These are phyloP conservation scores for Schwanniomyces etchellsii DNA, from an alignment of 1,139 yeast species.

Conservation along the genomic window DNA sequence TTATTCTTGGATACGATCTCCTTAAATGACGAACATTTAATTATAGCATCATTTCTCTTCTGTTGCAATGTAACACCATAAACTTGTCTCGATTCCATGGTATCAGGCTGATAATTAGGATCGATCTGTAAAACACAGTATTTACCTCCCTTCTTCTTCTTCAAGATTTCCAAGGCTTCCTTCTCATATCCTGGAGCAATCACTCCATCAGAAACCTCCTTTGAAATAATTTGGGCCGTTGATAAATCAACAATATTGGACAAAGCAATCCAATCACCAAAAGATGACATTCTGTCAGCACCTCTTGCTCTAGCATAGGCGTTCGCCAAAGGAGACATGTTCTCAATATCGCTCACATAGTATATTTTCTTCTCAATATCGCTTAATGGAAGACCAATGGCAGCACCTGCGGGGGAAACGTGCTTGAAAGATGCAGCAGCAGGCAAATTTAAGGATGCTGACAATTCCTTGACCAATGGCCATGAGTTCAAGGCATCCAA, in stretches of 20 bases:
- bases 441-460: conserved; percentile 89
- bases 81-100: conserved; percentile 86
- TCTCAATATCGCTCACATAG: conserved; percentile 91
- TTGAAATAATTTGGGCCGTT: conserved; percentile 94
- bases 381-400: conserved; percentile 88
- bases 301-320: conserved; percentile 99
- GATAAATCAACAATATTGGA: conserved; percentile 94
- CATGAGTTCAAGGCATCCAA: conserved; percentile 96
- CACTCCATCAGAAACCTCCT: conserved; percentile 97
- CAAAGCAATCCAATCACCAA: conserved; percentile 96
- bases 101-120: conserved; percentile 84
- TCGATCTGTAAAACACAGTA: conserved; percentile 95
- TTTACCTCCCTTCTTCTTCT: conserved; percentile 94
- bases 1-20: conserved; percentile 89
- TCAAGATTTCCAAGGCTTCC: conserved; percentile 83
- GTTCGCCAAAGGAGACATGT: conserved; percentile 91
- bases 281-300: conserved; percentile 98
- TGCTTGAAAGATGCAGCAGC: conserved; percentile 99
- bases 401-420: conserved; percentile 98
- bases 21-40: conserved; percentile 78
- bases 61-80: conserved; percentile 94
- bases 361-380: conserved; percentile 92
- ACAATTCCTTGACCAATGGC: conserved; percentile 96
- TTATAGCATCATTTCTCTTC: conserved; percentile 95
- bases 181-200: conserved; percentile 96